A percentile compares a stretch with the other conserved stretches of the same genome.
Conservation (phyloP, 2,329 filamentous ascomycete genomes). For the Esteya vermicola region DNA sequence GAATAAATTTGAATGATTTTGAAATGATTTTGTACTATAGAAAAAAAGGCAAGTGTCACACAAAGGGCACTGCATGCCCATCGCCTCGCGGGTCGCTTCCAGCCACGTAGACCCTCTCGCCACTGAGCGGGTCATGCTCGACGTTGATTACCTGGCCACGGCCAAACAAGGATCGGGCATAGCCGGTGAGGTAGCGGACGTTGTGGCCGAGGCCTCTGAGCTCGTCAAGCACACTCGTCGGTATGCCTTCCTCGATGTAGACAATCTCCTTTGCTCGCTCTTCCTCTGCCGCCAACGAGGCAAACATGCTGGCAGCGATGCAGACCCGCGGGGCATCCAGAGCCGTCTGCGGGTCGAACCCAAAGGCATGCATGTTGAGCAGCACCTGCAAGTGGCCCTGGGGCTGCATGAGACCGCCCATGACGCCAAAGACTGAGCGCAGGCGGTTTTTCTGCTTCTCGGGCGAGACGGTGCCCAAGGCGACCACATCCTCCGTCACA, state of each 20-base stretch:
- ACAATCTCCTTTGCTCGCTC: slow-evolving; percentile 46
- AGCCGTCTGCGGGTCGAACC: slow-evolving; percentile 67
- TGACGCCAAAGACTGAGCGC: slow-evolving; percentile 46
- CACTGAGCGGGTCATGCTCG: slow-evolving; percentile 52
- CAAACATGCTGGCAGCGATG: slow-evolving; percentile 45
- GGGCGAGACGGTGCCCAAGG: too few relatives aligned
- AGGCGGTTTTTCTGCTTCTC: slow-evolving; percentile 17
- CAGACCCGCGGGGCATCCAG: slow-evolving; percentile 80
- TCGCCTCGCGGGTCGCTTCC: slow-evolving; percentile 81
- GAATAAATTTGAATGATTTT: neutral
- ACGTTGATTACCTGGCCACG: slow-evolving; percentile 71
- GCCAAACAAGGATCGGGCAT: slow-evolving; percentile 58
- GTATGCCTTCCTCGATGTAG: slow-evolving; percentile 69
- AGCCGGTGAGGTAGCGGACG: slow-evolving; percentile 49
- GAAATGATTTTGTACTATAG: neutral
- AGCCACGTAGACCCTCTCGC: slow-evolving; percentile 61
- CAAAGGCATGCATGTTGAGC: slow-evolving; percentile 73
- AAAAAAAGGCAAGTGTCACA: neutral
- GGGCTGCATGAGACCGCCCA: slow-evolving; percentile 96
- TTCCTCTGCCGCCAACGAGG: slow-evolving; percentile 24
- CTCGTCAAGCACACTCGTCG: slow-evolving; percentile 46
- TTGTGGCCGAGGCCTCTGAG: slow-evolving; percentile 57
- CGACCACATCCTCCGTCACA: slow-evolving; percentile 45
- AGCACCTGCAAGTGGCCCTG: slow-evolving; percentile 90
- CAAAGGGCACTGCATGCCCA: slow-evolving; percentile 28